Percentiles rank a stretch among this genome's conserved stretches.
These are phyloP conservation scores for Hygrophorus pudorinus DNA, from an alignment of 768 basidiomycete genomes.

Conservation along the genomic window DNA sequence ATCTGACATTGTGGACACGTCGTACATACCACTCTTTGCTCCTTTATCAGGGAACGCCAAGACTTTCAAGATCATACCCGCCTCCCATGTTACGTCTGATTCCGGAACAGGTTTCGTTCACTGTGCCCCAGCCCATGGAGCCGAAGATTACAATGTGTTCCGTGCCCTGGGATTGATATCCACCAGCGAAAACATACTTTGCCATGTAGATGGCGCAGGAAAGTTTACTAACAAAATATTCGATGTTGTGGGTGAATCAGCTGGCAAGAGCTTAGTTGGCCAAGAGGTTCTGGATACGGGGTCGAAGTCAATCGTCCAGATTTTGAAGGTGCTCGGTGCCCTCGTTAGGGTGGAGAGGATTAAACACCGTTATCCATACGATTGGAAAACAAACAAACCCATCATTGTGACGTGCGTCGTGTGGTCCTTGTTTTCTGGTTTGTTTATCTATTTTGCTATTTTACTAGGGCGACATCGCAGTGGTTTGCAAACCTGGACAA, in stretches of 20 bases:
- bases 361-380: conserved; percentile 89
- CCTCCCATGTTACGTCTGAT: conserved; percentile 69
- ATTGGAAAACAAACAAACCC: conserved; percentile 92
- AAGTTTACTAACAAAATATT: conserved; percentile 52
- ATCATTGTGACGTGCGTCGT: conserved; percentile 74
- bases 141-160: conserved; percentile 83
- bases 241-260: conserved; percentile 43
- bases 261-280: conserved; percentile 42
- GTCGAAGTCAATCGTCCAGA: conserved; percentile 49
- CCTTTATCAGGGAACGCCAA: conserved; percentile 19
- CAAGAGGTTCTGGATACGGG: conserved; percentile 69
- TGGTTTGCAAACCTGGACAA: conserved; percentile 93
- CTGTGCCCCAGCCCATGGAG: conserved; percentile 89
- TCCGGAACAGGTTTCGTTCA: conserved; percentile 97
- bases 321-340: conserved; percentile 46
- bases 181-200: conserved; percentile 41
- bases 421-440: background rate
- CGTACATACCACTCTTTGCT: conserved; percentile 56
- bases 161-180: conserved; percentile 41
- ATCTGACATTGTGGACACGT: conserved; percentile 45
- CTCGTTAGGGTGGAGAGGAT: conserved; percentile 62
- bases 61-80: conserved; percentile 47
- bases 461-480: conserved; percentile 75
- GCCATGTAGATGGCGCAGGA: conserved; percentile 77
- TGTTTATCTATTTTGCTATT: background rate